Evolutionary conservation across 139 green algal genomes (phyloP), one percentile per base, ranked within the genome.

Genomic region (Chlorella ohadii): DNA sequence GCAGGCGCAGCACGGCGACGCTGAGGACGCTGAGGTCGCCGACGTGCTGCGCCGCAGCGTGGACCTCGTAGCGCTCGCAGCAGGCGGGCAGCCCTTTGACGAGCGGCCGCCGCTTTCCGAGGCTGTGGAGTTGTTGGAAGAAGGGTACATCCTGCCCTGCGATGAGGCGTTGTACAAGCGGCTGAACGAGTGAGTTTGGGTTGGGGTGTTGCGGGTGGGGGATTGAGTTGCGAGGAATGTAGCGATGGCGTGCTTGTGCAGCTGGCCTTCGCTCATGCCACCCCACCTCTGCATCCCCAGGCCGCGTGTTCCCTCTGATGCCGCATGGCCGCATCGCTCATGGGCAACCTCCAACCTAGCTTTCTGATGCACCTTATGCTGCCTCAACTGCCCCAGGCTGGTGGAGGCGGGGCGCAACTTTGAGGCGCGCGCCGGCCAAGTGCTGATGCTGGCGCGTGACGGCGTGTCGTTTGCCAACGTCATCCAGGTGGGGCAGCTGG

Each of bases 91-190:
- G 64, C 78, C 63, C 19, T 83, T 76, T 33, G 31, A 75, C 2
- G 12, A 83, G 63, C 78, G 78, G 11, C 64, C 47, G 64, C 78
- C 39, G 41, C 41, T 83, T 25, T 72, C 57, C 39, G 73, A 87
- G n/a, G 75, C 68, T 3, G 34, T 61, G 33, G 36, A 36, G 56
- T 56, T 91, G 85, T 36, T 68, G 22, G 74, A 92, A 44, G 80
- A 92, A 66, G 87, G 87, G 6, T 51, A 63, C 61, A 84, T 84
- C n/a, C 85, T 92, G 67, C 78, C 84, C 11, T 84, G 78, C 59
- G 67, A 86, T 33, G 73, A 85, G 31, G 47, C 65, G 17, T 68
- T 88, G 23, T 87, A 78, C 34, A 33, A 23, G 25, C 41, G 38
- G 44, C 68, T 89, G 36, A 41, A 84, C 6, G 31, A 34, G 41